phyloP scores from a whole-genome alignment of 352 stramenopile species.

The Pythium myriotylum region DNA sequence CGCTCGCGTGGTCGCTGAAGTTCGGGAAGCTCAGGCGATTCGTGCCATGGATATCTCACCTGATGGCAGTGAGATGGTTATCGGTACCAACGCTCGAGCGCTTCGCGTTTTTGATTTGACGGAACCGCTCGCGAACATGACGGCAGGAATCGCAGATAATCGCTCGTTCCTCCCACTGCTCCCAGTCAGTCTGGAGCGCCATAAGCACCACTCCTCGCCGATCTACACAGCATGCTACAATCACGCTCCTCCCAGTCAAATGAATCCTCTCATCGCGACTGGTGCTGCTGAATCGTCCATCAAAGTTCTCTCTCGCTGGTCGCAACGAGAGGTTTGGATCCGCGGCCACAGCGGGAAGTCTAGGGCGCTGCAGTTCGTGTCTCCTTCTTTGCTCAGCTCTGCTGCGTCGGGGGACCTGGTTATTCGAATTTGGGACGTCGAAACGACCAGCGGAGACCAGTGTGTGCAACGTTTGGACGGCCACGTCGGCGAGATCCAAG shows the following conservation, averaged over 20 bases:
- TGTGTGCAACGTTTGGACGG: constrained; percentile 47
- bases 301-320: constrained; percentile 48
- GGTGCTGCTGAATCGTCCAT: constrained; percentile 61
- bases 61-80: constrained; percentile 43
- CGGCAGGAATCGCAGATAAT: neutral
- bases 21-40: constrained; percentile 55
- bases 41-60: constrained; percentile 52
- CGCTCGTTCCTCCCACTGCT: constrained; percentile 47
- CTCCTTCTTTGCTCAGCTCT: constrained; percentile 38
- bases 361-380: constrained; percentile 50
- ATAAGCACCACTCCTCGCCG: constrained; percentile 60
- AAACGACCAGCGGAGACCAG: constrained; percentile 7
- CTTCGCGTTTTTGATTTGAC: constrained; percentile 56
- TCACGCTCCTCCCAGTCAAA: constrained; percentile 5
- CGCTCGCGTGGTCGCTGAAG: constrained; percentile 54
- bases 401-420: constrained; percentile 44
- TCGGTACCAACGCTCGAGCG: constrained; percentile 66
- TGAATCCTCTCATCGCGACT: constrained; percentile 43
- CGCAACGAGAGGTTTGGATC: constrained; percentile 34
- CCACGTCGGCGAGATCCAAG: constrained; percentile 68
- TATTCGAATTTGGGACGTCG: constrained; percentile 62
- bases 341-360: constrained; percentile 47
- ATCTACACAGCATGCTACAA: constrained; percentile 66
- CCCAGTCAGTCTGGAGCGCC: constrained; percentile 49
- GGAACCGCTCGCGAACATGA: constrained; percentile 4